Percentiles rank a stretch among this genome's conserved stretches.
Evolutionary conservation across 148 eudicot genomes (phyloP).

Genomic region (Polygonum maritimum): DNA sequence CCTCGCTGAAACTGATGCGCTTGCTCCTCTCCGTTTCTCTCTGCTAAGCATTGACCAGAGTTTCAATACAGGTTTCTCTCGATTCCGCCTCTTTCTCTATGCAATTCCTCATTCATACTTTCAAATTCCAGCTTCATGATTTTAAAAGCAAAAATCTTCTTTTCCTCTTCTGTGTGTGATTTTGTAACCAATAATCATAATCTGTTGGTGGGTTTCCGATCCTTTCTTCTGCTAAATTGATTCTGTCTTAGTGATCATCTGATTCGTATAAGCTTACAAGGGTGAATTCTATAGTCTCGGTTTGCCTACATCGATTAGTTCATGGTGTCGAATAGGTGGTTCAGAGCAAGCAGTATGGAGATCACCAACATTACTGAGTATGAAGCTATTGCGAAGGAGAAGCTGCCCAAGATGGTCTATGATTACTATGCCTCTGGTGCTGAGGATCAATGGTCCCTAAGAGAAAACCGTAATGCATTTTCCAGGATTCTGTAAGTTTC

Average conservation of each 20-base stretch:
- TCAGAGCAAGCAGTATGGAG: conserved; percentile 25
- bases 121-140: background rate
- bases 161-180: background rate
- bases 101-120: background rate
- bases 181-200: background rate
- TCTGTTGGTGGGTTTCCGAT: background rate
- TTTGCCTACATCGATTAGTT: background rate
- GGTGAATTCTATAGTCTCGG: background rate
- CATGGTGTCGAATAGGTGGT: background rate
- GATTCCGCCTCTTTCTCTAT: background rate
- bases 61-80: background rate
- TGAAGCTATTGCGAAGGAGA: conserved; percentile 67
- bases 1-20: background rate
- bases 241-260: background rate
- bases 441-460: conserved; percentile 87
- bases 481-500: conserved; percentile 58
- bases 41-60: background rate
- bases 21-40: background rate
- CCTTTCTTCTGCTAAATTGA: background rate
- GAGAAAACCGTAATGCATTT: conserved; percentile 70
- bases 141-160: background rate
- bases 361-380: conserved; percentile 80
- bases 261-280: background rate
- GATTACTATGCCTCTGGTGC: conserved; percentile 90
- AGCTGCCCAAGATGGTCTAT: conserved; percentile 76